phyloP scores from a whole-genome alignment of 2,329 filamentous ascomycete genomes.

The Verticillium albo-atrum region DNA sequence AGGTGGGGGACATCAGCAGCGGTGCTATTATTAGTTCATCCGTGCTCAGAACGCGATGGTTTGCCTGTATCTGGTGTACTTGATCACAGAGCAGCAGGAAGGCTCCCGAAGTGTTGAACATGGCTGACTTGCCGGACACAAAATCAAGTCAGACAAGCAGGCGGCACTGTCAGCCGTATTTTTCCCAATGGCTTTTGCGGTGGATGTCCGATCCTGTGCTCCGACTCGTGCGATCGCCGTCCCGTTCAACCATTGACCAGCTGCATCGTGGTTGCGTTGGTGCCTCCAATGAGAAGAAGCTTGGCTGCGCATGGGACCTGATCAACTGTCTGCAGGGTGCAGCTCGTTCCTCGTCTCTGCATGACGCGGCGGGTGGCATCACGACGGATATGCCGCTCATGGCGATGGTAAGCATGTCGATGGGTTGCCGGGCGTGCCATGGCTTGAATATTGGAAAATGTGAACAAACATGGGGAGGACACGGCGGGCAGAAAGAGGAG shows the following conservation, averaged over 20 bases:
- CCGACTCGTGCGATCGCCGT: constrained; percentile 11
- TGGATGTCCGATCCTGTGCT: constrained; percentile 1
- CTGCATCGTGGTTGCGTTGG: not conserved
- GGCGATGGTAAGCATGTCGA: not conserved
- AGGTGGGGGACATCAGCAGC: not conserved
- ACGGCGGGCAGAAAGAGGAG: not conserved
- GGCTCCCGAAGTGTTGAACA: not conserved
- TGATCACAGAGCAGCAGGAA: not conserved
- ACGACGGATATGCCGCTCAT: too few species aligned
- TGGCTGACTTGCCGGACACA: not conserved
- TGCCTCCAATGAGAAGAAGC: constrained; percentile 6
- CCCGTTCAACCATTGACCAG: constrained; percentile 2
- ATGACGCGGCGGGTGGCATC: not conserved
- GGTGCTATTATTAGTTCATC: not conserved
- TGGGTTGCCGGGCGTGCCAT: not conserved
- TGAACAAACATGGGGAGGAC: too few species aligned
- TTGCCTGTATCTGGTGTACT: too few species aligned
- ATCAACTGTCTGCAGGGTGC: constrained; percentile 1
- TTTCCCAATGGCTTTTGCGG: constrained; percentile 1
- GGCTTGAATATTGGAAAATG: not conserved
- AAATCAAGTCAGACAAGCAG: not conserved
- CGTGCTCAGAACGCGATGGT: not conserved
- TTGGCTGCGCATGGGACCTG: not conserved
- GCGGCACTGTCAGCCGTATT: not conserved
- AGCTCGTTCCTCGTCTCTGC: not conserved